phyloP scores from a whole-genome alignment of 805 yeast genomes.

The Yamadazyma sp. region DNA sequence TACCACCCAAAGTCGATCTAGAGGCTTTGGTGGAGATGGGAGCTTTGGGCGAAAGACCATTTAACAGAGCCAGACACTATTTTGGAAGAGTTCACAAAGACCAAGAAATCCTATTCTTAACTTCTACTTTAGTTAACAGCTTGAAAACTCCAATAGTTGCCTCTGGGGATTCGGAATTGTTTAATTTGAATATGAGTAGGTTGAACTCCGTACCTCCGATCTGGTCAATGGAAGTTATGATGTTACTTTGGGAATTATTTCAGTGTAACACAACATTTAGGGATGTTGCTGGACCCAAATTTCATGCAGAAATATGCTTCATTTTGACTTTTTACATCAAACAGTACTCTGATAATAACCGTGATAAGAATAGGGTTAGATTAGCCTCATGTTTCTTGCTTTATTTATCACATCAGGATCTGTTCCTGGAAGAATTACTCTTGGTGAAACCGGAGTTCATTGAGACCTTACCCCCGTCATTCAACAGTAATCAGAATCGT shows the following conservation, averaged over 20 bases:
- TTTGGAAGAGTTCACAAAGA: conserved; percentile 55
- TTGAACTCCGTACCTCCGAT: conserved; percentile 22
- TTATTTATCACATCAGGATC: conserved; percentile 45
- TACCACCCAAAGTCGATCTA: conserved; percentile 39
- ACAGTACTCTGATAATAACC: conserved; percentile 42
- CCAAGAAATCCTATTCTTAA: conserved; percentile 51
- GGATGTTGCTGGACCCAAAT: conserved; percentile 35
- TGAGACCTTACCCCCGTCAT: conserved; percentile 53
- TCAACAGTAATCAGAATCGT: conserved; percentile 16
- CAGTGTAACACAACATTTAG: conserved; percentile 68
- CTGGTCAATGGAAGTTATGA: conserved; percentile 59
- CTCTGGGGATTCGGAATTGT: conserved; percentile 15
- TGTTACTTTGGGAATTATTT: conserved; percentile 71
- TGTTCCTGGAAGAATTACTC: conserved; percentile 40
- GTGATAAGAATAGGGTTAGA: conserved; percentile 46
- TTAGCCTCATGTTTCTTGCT: conserved; percentile 53
- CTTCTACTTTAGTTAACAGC: conserved; percentile 47
- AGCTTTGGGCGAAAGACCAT: conserved; percentile 30
- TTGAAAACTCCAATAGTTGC: conserved; percentile 44
- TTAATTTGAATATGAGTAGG: conserved; percentile 7
- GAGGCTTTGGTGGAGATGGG: conserved; percentile 1
- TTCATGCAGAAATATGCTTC: conserved; percentile 54
- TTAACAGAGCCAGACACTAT: conserved; percentile 50
- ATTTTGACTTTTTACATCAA: conserved; percentile 57
- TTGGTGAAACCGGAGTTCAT: conserved; percentile 46